Conservation (phyloP, 2,329 filamentous ascomycete species). For the Aspergillus sp. region DNA sequence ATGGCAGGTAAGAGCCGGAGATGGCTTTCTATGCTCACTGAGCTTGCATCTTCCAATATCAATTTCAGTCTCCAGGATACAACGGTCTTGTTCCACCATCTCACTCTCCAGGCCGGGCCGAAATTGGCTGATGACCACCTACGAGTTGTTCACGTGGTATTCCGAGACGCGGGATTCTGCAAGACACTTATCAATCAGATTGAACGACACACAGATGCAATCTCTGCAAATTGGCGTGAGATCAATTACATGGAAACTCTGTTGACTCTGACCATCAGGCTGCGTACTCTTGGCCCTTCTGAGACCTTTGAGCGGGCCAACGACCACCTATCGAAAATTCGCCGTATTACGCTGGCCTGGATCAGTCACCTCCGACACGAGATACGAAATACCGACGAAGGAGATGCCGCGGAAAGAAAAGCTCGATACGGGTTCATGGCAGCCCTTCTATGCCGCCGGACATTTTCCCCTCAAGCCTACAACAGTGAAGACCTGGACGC, state of each 20-base stretch:
- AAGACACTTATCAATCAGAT: constrained; percentile 42
- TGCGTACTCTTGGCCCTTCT: constrained; percentile 22
- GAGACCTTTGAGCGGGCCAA: constrained; percentile 6
- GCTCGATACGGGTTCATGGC: constrained; percentile 46
- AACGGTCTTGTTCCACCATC: constrained; percentile 42
- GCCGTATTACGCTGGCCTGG: constrained; percentile 45
- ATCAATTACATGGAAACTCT: constrained; percentile 50
- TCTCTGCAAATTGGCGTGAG: constrained; percentile 54
- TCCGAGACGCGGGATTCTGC: constrained; percentile 47
- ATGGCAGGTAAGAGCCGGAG: constrained; percentile 37
- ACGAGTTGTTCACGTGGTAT: constrained; percentile 43
- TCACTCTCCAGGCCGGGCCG: constrained; percentile 52
- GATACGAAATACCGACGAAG: constrained; percentile 32
- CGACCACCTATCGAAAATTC: constrained; percentile 35
- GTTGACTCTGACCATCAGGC: constrained; percentile 44
- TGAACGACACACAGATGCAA: constrained; percentile 35
- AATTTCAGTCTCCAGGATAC: constrained; percentile 53
- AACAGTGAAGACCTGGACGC: constrained; percentile 1
- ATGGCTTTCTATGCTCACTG: constrained; percentile 43
- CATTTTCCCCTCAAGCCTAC: constrained; percentile 25
- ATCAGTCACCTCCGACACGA: constrained; percentile 41
- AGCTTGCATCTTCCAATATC: constrained; percentile 47
- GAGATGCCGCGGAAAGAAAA: constrained; percentile 30
- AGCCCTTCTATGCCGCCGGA: constrained; percentile 48
- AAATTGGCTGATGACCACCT: constrained; percentile 22